Percentiles rank a stretch among this genome's conserved stretches.
These are phyloP conservation scores for Stylonectria norvegica DNA, from an alignment of 2,329 filamentous ascomycete species.

Conservation along the genomic window DNA sequence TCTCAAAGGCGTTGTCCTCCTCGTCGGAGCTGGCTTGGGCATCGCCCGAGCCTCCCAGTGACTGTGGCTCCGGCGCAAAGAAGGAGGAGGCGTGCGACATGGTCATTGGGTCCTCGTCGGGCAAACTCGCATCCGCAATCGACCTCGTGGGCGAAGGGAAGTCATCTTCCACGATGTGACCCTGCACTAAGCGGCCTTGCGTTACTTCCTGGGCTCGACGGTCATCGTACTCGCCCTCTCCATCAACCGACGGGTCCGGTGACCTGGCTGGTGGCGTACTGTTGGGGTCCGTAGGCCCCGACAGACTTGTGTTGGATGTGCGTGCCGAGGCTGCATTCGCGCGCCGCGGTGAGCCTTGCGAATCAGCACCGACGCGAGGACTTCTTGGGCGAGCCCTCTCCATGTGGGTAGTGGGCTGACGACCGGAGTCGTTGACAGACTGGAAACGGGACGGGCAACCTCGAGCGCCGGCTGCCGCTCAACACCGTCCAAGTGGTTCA, in stretches of 20 bases:
- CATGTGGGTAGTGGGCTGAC: conserved; percentile 14
- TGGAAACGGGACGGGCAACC: conserved; percentile 18
- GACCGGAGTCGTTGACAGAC: conserved; percentile 18
- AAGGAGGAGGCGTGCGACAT: conserved; percentile 77
- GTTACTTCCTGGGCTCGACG: conserved; percentile 85
- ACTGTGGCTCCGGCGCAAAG: conserved; percentile 65
- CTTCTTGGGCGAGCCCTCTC: conserved; percentile 17
- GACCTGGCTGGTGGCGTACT: conserved; percentile 23
- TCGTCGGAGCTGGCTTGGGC: conserved; percentile 82
- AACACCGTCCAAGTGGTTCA: conserved; percentile 62
- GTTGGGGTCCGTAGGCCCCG: conserved; percentile 13
- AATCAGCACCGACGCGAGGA: conserved; percentile 38
- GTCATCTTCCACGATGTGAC: conserved; percentile 92
- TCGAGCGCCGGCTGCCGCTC: conserved; percentile 46
- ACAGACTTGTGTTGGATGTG: conserved; percentile 9
- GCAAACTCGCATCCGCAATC: conserved; percentile 61
- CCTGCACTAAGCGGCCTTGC: conserved; percentile 84
- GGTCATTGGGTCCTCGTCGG: conserved; percentile 77
- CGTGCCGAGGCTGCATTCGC: conserved; percentile 24
- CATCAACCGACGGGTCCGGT: conserved; percentile 29
- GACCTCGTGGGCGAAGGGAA: conserved; percentile 76
- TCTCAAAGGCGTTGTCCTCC: conserved; percentile 83
- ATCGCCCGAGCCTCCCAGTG: conserved; percentile 79
- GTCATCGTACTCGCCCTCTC: conserved; percentile 64
- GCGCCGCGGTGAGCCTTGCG: conserved; percentile 43